These are phyloP conservation scores for Cystoderma amianthinum DNA, from an alignment of 768 basidiomycete genomes.

Conservation along the genomic window DNA sequence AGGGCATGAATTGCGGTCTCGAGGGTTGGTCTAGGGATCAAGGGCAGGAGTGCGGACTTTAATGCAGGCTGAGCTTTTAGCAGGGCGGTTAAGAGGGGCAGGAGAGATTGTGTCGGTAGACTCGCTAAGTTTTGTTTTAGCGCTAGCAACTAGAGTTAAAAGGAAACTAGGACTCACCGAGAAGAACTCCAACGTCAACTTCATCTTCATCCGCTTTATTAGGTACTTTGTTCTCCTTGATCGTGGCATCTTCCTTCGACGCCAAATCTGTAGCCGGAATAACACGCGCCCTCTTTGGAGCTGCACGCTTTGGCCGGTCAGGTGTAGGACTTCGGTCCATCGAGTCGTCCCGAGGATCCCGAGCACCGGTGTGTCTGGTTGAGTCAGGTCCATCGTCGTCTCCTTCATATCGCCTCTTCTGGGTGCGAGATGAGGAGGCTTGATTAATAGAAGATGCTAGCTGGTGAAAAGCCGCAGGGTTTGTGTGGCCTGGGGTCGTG, in stretches of 20 bases:
- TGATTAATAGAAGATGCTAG: slow-evolving; percentile 44
- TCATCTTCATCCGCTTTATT: slow-evolving; percentile 42
- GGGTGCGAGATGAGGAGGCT: slow-evolving; percentile 27
- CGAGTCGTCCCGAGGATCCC: slow-evolving; percentile 46
- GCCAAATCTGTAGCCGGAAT: too few relatives aligned
- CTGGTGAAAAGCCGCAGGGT: slow-evolving; percentile 47
- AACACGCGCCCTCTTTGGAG: slow-evolving; percentile 61
- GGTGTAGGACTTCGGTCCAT: slow-evolving; percentile 88
- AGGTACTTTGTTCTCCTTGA: slow-evolving; percentile 43
- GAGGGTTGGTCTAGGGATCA: slow-evolving; percentile 82
- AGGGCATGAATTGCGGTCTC: slow-evolving; percentile 68
- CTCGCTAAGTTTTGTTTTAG: slow-evolving; percentile 42
- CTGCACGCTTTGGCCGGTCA: slow-evolving; percentile 63
- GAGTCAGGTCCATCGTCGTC: slow-evolving; percentile 60
- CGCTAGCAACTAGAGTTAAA: slow-evolving; percentile 6
- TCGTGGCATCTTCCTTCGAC: slow-evolving; percentile 31
- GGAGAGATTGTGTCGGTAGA: slow-evolving; percentile 68
- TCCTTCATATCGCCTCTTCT: slow-evolving; percentile 61
- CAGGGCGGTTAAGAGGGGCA: slow-evolving; percentile 67
- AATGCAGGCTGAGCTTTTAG: slow-evolving; percentile 62
- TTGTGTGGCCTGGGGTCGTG: slow-evolving; percentile 38
- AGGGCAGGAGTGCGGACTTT: slow-evolving; percentile 62
- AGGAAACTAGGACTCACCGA: slow-evolving; percentile 48
- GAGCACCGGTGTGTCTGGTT: too few relatives aligned
- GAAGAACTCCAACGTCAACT: slow-evolving; percentile 72